A percentile compares a stretch with the other conserved stretches of the same genome.
Conservation (phyloP, 1,139 yeast species). For the Diutina mesorugosa region DNA sequence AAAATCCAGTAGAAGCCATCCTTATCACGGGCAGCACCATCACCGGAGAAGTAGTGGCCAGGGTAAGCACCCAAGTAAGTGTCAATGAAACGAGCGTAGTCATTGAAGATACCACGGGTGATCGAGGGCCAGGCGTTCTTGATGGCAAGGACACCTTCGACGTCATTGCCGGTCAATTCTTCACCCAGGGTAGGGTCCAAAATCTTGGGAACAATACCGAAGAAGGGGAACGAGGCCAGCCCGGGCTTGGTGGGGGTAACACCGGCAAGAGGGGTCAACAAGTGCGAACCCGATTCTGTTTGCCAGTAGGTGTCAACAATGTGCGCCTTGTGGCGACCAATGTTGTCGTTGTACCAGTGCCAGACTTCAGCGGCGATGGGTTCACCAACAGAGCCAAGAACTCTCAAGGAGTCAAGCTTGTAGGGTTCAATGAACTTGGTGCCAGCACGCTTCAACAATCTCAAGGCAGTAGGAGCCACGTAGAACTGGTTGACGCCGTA, state of each 20-base stretch:
- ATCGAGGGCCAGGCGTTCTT: constrained; percentile 71
- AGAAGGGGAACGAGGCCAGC: constrained; percentile 66
- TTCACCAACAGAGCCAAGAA: constrained; percentile 81
- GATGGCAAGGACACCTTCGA: constrained; percentile 65
- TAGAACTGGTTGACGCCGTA: constrained; percentile 74
- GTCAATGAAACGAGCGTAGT: constrained; percentile 54
- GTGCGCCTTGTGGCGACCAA: constrained; percentile 66
- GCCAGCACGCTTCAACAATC: constrained; percentile 66
- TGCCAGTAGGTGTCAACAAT: constrained; percentile 79
- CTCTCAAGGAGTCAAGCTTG: constrained; percentile 55
- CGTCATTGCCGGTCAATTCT: constrained; percentile 47
- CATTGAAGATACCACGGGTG: constrained; percentile 64
- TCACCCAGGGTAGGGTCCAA: constrained; percentile 63
- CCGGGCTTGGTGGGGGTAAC: constrained; percentile 72
- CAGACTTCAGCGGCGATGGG: constrained; percentile 89
- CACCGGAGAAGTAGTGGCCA: constrained; percentile 61
- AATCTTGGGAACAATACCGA: constrained; percentile 57
- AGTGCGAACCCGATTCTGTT: constrained; percentile 70
- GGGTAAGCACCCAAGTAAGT: constrained; percentile 63
- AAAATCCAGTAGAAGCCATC: constrained; percentile 74
- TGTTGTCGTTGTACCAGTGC: constrained; percentile 80
- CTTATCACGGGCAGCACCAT: constrained; percentile 69
- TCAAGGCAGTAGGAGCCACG: constrained; percentile 83
- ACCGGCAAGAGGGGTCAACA: constrained; percentile 61
- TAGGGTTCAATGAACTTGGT: constrained; percentile 48